Base-by-base conservation (phyloP, 202 grass and related monocot genomes). In the Panicum hallii region DNA sequence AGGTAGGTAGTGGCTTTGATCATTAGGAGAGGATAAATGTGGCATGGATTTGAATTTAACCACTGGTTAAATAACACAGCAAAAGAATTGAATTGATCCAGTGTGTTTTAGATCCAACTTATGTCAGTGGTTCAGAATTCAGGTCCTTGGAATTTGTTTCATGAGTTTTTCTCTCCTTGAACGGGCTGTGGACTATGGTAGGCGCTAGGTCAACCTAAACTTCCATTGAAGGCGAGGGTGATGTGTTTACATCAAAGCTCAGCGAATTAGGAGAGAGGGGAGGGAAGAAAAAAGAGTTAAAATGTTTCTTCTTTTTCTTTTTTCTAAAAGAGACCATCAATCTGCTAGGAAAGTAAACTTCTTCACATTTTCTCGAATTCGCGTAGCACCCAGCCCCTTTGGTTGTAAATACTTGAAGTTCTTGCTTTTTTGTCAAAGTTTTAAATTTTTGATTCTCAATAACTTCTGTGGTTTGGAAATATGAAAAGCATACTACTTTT, bases 1-100 rank as follows among this genome's bases (percentile, higher is more conserved):
- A 70, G 41, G 9, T 8, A 52, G 26, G 55, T 22, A 68, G 52
- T 41, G 32, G 43, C 40, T 73, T 69, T 58, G 70, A 58, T 64
- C 36, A 9, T 61, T 75, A 42, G 50, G 41, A 20, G n/a, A 22
- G 17, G 67, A 74, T 58, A 83, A 78, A 56, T 10, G 30, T 49
- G 62, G 19, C 16, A 19, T 49, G 70, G 70, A 65, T 15, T 68
- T 23, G 40, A 44, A 64, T 54, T 69, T 77, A 69, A 46, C 16
- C 45, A 26, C 41, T 5, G 42, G 20, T 28, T 63, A 46, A 85
- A 85, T 78, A 85, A 71, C 0, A 73, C 0, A 0, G 2, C 2
- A 10, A n/a, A 79, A 17, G 8, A 30, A 41, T 16, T 4, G 30
- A 40, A 67, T 16, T 11, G 2, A 6, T 68, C 26, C 20, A 44